A percentile compares a stretch with the other conserved stretches of the same genome.
These are phyloP conservation scores for Acmispon strigosus DNA, from an alignment of 306 rosid species.

Conservation along the genomic window DNA sequence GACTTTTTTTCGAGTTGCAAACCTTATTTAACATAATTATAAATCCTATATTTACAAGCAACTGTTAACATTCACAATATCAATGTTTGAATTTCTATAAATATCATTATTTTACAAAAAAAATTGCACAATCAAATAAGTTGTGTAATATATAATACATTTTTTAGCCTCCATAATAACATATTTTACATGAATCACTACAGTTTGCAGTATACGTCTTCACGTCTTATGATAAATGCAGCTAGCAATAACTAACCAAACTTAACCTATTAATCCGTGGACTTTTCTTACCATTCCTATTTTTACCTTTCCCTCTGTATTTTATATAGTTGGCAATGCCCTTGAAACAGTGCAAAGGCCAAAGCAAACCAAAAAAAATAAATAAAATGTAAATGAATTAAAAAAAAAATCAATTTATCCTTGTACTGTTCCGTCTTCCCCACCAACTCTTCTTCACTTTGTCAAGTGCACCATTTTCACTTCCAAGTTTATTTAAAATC, in stretches of 20 bases:
- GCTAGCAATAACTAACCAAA: conserved; percentile 38
- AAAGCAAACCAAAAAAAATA: conserved; percentile 7
- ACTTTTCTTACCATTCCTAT: conserved; percentile 15
- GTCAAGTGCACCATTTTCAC: conserved; percentile 55
- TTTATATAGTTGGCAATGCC: conserved; percentile 24
- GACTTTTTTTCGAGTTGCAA: no score
- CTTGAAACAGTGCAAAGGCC: conserved; percentile 25
- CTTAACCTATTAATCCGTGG: conserved; percentile 4
- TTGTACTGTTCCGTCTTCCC: conserved; percentile 88
- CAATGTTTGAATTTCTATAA: conserved; percentile 1
- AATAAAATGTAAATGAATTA: background rate
- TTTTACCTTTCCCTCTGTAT: conserved; percentile 12
- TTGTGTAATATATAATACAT: background rate
- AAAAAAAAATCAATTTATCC: conserved; percentile 42
- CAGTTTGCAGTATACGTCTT: conserved; percentile 1
- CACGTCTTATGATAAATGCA: background rate
- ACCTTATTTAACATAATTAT: no score
- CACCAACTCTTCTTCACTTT: conserved; percentile 81
- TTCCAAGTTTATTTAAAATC: conserved; percentile 77
- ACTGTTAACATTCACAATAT: background rate
- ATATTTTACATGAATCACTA: conserved; percentile 1
- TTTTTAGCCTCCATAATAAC: background rate
- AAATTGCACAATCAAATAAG: background rate
- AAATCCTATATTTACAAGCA: background rate
- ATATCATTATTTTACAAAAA: conserved; percentile 6